Conservation (phyloP, 495 filamentous ascomycete species). For the Trypethelium eluteriae region DNA sequence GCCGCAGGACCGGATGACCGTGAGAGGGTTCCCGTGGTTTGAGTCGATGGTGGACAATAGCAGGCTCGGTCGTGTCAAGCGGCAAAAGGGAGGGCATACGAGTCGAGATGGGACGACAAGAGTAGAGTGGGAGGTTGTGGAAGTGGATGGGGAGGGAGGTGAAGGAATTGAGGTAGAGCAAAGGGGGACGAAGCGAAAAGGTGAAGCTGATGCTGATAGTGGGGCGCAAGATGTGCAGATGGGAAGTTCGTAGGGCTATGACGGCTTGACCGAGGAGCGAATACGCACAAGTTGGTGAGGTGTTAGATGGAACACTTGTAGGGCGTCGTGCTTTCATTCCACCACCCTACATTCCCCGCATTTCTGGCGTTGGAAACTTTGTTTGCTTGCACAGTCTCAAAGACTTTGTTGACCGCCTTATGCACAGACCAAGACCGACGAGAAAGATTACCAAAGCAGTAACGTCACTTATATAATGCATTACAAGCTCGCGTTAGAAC, state of each 20-base stretch:
- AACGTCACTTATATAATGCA: too few relatives aligned
- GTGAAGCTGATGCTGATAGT: neutral
- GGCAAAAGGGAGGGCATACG: slow-evolving; percentile 47
- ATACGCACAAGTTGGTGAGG: too few relatives aligned
- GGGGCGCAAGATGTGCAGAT: slow-evolving; percentile 4
- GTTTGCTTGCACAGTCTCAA: neutral
- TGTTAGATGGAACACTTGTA: neutral
- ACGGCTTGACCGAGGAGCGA: too few relatives aligned
- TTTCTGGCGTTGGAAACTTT: neutral
- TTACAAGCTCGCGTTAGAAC: too few relatives aligned
- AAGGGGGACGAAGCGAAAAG: neutral
- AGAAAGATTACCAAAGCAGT: too few relatives aligned
- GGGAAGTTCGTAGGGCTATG: neutral
- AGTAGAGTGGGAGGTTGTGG: slow-evolving; percentile 78
- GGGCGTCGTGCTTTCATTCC: neutral
- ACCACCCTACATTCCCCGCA: neutral
- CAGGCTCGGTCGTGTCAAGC: slow-evolving; percentile 56
- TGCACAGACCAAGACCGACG: too few relatives aligned
- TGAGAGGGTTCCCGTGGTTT: slow-evolving; percentile 68
- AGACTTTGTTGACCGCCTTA: too few relatives aligned
- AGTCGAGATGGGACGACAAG: slow-evolving; percentile 47
- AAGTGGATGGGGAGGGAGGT: slow-evolving; percentile 40
- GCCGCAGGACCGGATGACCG: slow-evolving; percentile 33
- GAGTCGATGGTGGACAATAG: slow-evolving; percentile 72
- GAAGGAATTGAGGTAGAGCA: slow-evolving; percentile 22